These are phyloP conservation scores for Edaphochlamys debaryana DNA, from an alignment of 139 green algal genomes.

Conservation along the genomic window DNA sequence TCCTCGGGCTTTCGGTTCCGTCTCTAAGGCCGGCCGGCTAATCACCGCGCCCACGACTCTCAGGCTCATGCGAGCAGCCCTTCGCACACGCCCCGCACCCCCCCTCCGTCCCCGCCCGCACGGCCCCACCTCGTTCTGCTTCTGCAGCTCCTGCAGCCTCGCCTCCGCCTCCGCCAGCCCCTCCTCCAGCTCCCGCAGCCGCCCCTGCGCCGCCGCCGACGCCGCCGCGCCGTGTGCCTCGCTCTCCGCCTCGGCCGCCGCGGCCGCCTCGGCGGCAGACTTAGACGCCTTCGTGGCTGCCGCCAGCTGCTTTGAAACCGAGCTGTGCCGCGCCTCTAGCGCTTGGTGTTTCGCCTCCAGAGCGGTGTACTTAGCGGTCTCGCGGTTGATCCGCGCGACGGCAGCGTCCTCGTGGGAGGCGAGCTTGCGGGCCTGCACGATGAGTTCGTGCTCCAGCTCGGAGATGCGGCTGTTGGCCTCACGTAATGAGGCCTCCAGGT, in stretches of 20 bases:
- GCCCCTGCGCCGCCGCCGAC: not conserved
- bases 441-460: constrained; percentile 30
- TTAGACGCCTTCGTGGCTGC: not conserved
- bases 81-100: too few relatives aligned
- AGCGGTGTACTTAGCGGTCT: constrained; percentile 7
- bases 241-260: not conserved
- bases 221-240: not conserved
- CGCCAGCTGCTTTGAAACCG: constrained; percentile 10
- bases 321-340: not conserved
- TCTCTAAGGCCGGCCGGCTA: too few relatives aligned
- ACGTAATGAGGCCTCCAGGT: not conserved
- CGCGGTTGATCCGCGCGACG: constrained; percentile 6
- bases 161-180: not conserved
- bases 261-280: too few relatives aligned
- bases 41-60: too few relatives aligned
- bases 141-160: constrained; percentile 6
- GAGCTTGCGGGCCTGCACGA: constrained; percentile 5
- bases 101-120: too few relatives aligned
- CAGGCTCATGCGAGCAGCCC: too few relatives aligned
- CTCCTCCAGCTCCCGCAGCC: constrained; percentile 16
- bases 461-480: not conserved
- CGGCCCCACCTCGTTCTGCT: constrained; percentile 1
- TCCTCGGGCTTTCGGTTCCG: too few relatives aligned
- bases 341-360: constrained; percentile 14
- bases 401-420: constrained; percentile 11